Conservation (phyloP, 768 basidiomycete species). For the Tylopilus sp. region DNA sequence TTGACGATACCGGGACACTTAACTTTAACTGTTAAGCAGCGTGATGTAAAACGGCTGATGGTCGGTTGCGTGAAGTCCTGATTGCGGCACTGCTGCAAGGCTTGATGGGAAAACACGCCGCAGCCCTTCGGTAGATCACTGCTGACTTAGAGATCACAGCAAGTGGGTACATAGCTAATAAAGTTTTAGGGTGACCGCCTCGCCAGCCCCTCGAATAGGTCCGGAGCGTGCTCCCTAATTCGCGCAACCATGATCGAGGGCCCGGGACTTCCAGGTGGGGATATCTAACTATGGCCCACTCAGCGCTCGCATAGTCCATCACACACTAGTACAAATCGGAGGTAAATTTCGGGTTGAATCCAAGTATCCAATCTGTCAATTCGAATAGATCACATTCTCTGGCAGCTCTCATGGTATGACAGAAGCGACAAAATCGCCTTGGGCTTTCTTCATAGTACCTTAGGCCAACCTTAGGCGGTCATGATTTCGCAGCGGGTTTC, state of each 20-base stretch:
- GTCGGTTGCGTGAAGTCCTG: constrained; percentile 26
- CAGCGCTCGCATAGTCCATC: constrained; percentile 1
- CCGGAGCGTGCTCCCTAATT: constrained; percentile 1
- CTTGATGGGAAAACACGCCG: constrained; percentile 24
- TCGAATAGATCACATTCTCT: no score
- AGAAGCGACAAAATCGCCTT: constrained; percentile 4
- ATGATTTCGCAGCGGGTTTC: no score
- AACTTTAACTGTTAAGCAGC: constrained; percentile 26
- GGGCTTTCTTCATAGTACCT: no score
- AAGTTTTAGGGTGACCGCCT: constrained; percentile 29
- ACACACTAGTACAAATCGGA: constrained; percentile 2
- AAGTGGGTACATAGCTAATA: constrained; percentile 27
- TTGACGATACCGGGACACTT: constrained; percentile 22
- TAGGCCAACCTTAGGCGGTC: no score
- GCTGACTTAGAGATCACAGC: constrained; percentile 13
- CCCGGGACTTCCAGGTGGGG: no score
- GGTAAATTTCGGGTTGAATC: neutral
- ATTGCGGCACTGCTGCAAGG: neutral
- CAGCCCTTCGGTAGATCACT: constrained; percentile 25
- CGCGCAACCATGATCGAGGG: no score
- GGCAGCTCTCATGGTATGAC: no score
- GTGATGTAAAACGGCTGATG: constrained; percentile 35
- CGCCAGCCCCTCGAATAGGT: constrained; percentile 4
- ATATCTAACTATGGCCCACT: no score
- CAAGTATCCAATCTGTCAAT: neutral